A percentile compares a stretch with the other conserved stretches of the same genome.
Conservation (phyloP, 495 filamentous ascomycete genomes). For the Penicillium dipodomyicola region DNA sequence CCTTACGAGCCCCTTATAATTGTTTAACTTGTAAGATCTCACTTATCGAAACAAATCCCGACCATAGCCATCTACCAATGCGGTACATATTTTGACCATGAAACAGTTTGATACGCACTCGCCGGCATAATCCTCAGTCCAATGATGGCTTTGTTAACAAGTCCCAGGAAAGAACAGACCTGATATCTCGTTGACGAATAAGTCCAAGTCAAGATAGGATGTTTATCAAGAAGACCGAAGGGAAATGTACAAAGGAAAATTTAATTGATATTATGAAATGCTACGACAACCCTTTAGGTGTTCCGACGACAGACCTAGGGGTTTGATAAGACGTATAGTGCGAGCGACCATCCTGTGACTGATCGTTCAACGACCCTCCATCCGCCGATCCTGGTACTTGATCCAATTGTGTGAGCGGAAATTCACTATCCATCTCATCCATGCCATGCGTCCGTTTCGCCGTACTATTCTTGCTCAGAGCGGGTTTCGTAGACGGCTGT, state of each 20-base stretch:
- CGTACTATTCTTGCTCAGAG: constrained; percentile 9
- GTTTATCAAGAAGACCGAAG: not conserved
- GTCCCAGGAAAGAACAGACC: too few relatives aligned
- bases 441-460: constrained; percentile 17
- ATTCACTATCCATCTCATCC: constrained; percentile 19
- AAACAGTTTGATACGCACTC: constrained; percentile 27
- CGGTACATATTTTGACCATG: constrained; percentile 26
- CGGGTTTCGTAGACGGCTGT: constrained; percentile 6
- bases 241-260: not conserved
- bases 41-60: too few relatives aligned
- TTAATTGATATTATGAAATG: not conserved
- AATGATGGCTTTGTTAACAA: constrained; percentile 31
- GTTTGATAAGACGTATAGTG: constrained; percentile 7
- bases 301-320: constrained; percentile 1
- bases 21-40: too few relatives aligned
- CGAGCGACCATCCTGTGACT: constrained; percentile 12
- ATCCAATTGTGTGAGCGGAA: constrained; percentile 17
- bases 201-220: not conserved
- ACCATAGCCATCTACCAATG: not conserved
- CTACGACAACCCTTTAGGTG: not conserved
- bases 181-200: too few relatives aligned
- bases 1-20: too few relatives aligned
- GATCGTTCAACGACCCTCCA: constrained; percentile 12
- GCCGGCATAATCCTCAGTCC: constrained; percentile 29
- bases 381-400: not conserved